Conservation (phyloP, 805 yeast species). For the Kuraishia cidri region DNA sequence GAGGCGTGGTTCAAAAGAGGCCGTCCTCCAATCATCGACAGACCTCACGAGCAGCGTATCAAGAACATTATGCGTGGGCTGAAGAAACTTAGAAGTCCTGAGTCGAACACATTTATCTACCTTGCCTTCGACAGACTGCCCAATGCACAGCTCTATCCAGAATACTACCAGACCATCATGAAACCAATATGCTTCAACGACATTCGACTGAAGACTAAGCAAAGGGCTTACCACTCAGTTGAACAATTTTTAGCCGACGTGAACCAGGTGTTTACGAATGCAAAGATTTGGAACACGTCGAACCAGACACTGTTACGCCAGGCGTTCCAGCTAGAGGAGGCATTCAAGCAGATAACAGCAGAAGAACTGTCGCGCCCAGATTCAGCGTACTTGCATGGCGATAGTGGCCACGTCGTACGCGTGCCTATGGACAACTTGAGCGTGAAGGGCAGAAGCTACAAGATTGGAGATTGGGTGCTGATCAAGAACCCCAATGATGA, state of each 20-base stretch:
- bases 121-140: conserved; percentile 76
- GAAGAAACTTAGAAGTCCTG: conserved; percentile 57
- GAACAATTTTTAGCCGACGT: conserved; percentile 74
- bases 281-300: conserved; percentile 53
- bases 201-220: conserved; percentile 75
- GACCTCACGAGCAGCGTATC: conserved; percentile 87
- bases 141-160: conserved; percentile 44
- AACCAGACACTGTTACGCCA: conserved; percentile 51
- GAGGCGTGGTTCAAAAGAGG: conserved; percentile 61
- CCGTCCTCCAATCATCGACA: conserved; percentile 85
- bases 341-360: conserved; percentile 47
- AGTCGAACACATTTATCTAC: conserved; percentile 41
- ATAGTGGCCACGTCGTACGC: conserved; percentile 44
- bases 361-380: conserved; percentile 79
- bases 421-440: conserved; percentile 75
- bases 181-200: conserved; percentile 65
- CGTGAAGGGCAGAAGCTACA: conserved; percentile 61
- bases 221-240: conserved; percentile 71
- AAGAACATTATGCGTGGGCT: conserved; percentile 77
- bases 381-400: conserved; percentile 53
- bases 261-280: conserved; percentile 64
- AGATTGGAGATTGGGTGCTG: conserved; percentile 93
- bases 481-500: conserved; percentile 83
- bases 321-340: conserved; percentile 53
- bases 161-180: conserved; percentile 41